These are phyloP conservation scores for Pyrenula aspistea DNA, from an alignment of 495 filamentous ascomycete genomes.

Conservation along the genomic window DNA sequence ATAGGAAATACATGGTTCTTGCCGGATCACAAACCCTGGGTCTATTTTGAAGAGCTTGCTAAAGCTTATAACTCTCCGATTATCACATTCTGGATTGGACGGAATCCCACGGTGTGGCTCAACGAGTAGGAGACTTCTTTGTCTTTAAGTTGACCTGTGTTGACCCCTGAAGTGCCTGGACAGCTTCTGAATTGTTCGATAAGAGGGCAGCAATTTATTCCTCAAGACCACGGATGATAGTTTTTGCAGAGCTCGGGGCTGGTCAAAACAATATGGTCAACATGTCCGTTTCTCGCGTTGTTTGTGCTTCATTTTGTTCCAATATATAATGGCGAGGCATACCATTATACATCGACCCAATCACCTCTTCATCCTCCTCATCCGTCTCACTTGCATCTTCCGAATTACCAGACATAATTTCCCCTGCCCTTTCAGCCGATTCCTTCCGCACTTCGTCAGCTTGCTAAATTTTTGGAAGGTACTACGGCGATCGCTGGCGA, in stretches of 20 bases:
- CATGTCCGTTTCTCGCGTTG: constrained; percentile 23
- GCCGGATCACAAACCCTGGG: constrained; percentile 6
- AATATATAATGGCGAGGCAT: too few species aligned
- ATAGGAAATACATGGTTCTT: constrained; percentile 24
- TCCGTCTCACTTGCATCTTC: too few species aligned
- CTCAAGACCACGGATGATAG: constrained; percentile 30
- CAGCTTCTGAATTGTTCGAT: not conserved
- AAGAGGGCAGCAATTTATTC: constrained; percentile 12
- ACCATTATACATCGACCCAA: too few species aligned
- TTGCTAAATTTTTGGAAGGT: constrained; percentile 2
- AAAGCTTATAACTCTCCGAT: constrained; percentile 29
- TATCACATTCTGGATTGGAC: constrained; percentile 53
- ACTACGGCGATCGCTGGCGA: constrained; percentile 47
- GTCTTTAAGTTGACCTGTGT: too few species aligned
- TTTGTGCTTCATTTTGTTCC: too few species aligned
- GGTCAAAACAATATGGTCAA: constrained; percentile 47
- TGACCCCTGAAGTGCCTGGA: not conserved
- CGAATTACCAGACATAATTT: too few species aligned
- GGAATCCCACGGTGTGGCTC: constrained; percentile 53
- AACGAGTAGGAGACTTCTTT: constrained; percentile 51
- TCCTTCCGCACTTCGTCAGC: too few species aligned
- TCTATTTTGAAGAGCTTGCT: constrained; percentile 11
- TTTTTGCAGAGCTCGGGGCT: constrained; percentile 38
- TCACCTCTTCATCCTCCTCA: too few species aligned
- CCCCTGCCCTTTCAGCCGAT: too few species aligned